Evolutionary conservation across 1,284 basidiomycete species (phyloP), one percentile per base, ranked within the genome.

Genomic region (Pyrrhoderma noxium): DNA sequence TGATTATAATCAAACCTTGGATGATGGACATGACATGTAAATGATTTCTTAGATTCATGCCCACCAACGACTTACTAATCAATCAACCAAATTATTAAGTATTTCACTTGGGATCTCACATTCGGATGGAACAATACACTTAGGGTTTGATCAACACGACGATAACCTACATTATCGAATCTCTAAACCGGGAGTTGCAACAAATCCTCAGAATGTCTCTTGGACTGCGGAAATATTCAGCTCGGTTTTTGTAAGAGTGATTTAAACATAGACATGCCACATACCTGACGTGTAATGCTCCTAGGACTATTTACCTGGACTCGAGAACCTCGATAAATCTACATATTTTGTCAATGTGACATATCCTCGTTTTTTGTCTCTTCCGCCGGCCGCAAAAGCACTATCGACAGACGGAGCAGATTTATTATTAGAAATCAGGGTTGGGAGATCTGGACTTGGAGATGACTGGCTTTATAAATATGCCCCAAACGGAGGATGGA

Each of bases 391-490:
- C 8, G 55, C 55, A 2, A 41, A 54, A 9, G 48, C 31, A 4
- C n/a, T 27, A 13, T 40, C 43, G 8, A 31, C 45, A 5, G 47
- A 34, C 4, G 54, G 46, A 2, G 56, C 65, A 11, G 66, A 69
- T 36, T 57, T 72, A 21, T 51, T 74, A 1, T 56, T 73, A 2
- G 70, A 73, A 56, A 52, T 72, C 41, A 61, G 71, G 5, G 68
- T 72, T 1, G 71, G 70, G 0, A 61, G 70, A 5, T 69, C 70
- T 7, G 71, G 72, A 0, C 61, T 70, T 0, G 70, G 71, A 1
- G 69, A 72, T 49, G 70, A 72, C 52, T 70, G 70, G 69, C 39
- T 74, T 18, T 74, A 72, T 55, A 57, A 61, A 19, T 73, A 74
- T 51, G 60, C 56, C 5, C 68, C 69, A 0, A 57, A 56, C 19